A percentile compares a stretch with the other conserved stretches of the same genome.
Evolutionary conservation across 331 rosid genomes (phyloP).

Genomic region (Quercus phellos): DNA sequence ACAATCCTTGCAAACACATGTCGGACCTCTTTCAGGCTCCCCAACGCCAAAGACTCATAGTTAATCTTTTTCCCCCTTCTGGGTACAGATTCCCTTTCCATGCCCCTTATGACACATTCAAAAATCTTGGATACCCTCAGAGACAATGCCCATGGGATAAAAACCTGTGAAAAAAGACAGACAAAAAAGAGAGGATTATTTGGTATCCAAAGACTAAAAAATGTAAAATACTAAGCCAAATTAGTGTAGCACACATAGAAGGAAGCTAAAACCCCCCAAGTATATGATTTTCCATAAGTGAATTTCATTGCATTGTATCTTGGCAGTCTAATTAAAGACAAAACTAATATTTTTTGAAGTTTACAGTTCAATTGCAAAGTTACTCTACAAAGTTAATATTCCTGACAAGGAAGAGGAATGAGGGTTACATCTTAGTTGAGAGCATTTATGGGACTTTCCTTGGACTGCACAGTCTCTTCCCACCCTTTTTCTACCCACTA

Average conservation of each 20-base stretch:
- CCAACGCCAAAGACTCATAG: constrained; percentile 49
- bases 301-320: background rate
- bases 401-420: background rate
- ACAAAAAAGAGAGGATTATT: background rate
- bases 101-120: constrained; percentile 36
- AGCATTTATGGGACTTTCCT: background rate
- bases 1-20: constrained; percentile 76
- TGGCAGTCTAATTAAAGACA: background rate
- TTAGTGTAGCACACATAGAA: background rate
- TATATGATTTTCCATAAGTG: background rate
- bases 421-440: background rate
- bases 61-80: constrained; percentile 57
- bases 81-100: constrained; percentile 24
- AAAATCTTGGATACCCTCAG: constrained; percentile 46
- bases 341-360: background rate
- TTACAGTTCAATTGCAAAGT: background rate
- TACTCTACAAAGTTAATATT: background rate
- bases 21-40: constrained; percentile 52
- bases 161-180: constrained; percentile 52
- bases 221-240: background rate
- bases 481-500: background rate
- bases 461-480: background rate
- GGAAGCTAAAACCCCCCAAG: background rate
- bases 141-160: constrained; percentile 55
- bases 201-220: background rate